Evolutionary conservation across 202 grass and related monocot genomes (phyloP).

Genomic region (Sporobolus alterniflorus): DNA sequence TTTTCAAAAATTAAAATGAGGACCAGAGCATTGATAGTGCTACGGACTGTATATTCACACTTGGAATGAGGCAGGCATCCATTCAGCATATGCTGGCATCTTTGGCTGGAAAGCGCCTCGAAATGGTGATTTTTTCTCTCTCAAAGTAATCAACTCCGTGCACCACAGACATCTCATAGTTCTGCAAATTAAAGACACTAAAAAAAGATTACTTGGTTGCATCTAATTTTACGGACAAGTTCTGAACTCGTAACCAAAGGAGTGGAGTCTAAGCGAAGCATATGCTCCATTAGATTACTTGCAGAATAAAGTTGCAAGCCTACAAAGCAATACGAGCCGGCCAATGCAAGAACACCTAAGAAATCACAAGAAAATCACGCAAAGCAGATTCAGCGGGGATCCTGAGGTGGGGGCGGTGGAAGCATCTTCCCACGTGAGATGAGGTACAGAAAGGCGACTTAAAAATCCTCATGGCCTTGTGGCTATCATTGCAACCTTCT

Average conservation of each 20-base stretch:
- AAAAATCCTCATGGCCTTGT: conserved; percentile 47
- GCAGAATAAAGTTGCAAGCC: conserved; percentile 38
- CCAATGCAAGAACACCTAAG: conserved; percentile 37
- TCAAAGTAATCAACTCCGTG: too few relatives aligned
- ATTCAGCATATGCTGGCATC: conserved; percentile 39
- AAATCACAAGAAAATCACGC: conserved; percentile 25
- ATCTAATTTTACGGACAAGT: conserved; percentile 29
- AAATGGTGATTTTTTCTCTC: background rate
- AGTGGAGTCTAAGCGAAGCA: conserved; percentile 51
- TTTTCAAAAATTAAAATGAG: too few relatives aligned
- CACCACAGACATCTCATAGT: too few relatives aligned
- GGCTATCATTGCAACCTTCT: conserved; percentile 22
- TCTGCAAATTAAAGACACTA: background rate
- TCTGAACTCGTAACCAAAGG: conserved; percentile 26
- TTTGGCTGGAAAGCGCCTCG: background rate
- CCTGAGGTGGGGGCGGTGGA: conserved; percentile 42
- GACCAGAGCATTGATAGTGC: conserved; percentile 11
- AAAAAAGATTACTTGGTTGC: background rate
- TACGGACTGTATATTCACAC: conserved; percentile 18
- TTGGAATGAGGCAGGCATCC: conserved; percentile 27
- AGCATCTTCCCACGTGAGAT: conserved; percentile 61
- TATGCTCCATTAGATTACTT: conserved; percentile 28
- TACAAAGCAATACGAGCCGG: background rate
- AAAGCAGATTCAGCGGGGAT: conserved; percentile 33
- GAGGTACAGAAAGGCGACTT: conserved; percentile 31